Conservation (phyloP, 805 yeast species). For the Isabelozyma gotoi region DNA sequence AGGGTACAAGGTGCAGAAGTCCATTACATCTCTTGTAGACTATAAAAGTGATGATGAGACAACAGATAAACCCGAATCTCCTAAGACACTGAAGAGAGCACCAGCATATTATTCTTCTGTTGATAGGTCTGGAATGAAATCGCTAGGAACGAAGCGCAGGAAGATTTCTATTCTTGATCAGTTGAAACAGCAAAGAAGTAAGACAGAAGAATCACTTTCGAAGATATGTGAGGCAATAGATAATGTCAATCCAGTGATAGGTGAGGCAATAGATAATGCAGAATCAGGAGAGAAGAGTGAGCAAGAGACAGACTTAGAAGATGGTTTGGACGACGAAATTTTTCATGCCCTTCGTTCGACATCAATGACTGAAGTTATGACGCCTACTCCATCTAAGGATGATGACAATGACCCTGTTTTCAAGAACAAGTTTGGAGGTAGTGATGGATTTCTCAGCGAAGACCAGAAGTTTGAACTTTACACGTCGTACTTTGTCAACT, state of each 20-base stretch:
- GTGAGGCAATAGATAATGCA: background rate
- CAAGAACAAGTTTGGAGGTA: constrained; percentile 15
- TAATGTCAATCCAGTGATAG: background rate
- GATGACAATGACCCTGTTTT: constrained; percentile 14
- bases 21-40: background rate
- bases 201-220: constrained; percentile 2
- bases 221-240: background rate
- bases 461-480: constrained; percentile 40
- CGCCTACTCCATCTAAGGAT: background rate
- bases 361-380: background rate
- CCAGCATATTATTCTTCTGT: constrained; percentile 1
- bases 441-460: constrained; percentile 42
- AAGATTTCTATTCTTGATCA: constrained; percentile 12
- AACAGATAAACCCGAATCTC: too few species aligned
- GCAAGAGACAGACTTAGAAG: constrained; percentile 23
- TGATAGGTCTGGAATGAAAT: constrained; percentile 2
- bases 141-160: constrained; percentile 16
- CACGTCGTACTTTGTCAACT: constrained; percentile 32
- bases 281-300: constrained; percentile 6
- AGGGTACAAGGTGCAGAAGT: background rate
- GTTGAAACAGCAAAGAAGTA: constrained; percentile 8
- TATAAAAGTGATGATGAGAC: background rate
- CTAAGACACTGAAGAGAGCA: background rate
- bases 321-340: constrained; percentile 20
- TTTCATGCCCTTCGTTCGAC: background rate